Evolutionary conservation across 306 rosid genomes (phyloP).

Genomic region (Cucurbita argyrosperma): DNA sequence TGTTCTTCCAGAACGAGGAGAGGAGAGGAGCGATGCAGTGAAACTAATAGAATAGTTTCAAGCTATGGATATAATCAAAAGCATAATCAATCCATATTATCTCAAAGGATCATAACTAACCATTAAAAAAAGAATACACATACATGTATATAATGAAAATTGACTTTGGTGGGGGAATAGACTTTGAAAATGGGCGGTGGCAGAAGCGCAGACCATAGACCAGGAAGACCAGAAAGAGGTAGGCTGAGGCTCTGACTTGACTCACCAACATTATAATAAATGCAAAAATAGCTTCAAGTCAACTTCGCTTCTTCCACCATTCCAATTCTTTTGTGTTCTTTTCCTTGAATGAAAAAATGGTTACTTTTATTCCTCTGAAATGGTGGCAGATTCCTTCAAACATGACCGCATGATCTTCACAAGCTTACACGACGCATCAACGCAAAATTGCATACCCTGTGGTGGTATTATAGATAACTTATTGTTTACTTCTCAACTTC

Average conservation of each 20-base stretch:
- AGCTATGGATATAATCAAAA: neutral
- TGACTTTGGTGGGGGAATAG: neutral
- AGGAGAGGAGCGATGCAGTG: no score
- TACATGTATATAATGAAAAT: neutral
- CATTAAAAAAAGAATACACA: neutral
- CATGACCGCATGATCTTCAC: slow-evolving; percentile 65
- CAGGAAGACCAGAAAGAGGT: neutral
- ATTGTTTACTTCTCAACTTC: neutral
- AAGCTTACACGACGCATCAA: slow-evolving; percentile 84
- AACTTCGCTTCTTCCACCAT: neutral
- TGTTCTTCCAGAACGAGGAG: no score
- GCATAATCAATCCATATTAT: neutral
- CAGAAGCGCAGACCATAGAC: neutral
- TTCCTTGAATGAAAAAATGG: neutral
- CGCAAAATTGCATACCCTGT: slow-evolving; percentile 84
- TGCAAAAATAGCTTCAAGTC: neutral
- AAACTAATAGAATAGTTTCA: no score
- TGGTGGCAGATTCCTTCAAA: slow-evolving; percentile 50
- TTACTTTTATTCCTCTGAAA: slow-evolving; percentile 33
- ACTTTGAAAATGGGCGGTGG: neutral
- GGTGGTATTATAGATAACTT: neutral
- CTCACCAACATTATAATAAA: neutral
- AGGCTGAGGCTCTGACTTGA: neutral
- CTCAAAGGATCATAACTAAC: neutral
- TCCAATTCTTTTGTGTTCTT: neutral